Evolutionary conservation across 2,329 filamentous ascomycete genomes (phyloP).

Genomic region (Colletotrichum echinochloae): DNA sequence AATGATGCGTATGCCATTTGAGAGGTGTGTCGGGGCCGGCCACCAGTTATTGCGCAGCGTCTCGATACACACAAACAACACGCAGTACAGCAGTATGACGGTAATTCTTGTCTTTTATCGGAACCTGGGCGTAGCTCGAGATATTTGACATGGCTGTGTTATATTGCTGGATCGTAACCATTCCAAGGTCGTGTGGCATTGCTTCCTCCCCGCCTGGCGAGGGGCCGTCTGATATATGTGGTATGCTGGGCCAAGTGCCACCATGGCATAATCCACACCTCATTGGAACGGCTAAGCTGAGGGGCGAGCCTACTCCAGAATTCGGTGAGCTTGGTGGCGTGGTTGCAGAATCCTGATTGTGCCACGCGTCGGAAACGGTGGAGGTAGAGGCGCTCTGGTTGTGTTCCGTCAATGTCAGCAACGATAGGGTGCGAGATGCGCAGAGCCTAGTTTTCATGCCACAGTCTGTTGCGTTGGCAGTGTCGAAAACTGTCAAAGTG

Average conservation of each 20-base stretch:
- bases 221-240: slow-evolving; percentile 43
- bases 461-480: too few relatives aligned
- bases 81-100: slow-evolving; percentile 49
- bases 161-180: slow-evolving; percentile 55
- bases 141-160: slow-evolving; percentile 51
- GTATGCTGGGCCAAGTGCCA: slow-evolving; percentile 50
- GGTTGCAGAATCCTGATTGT: slow-evolving; percentile 46
- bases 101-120: slow-evolving; percentile 44
- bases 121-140: slow-evolving; percentile 23
- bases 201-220: slow-evolving; percentile 34
- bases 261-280: slow-evolving; percentile 50
- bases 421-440: slow-evolving; percentile 48
- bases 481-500: too few relatives aligned
- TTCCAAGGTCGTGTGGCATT: slow-evolving; percentile 47
- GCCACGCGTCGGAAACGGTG: slow-evolving; percentile 50
- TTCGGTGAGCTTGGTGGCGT: slow-evolving; percentile 45
- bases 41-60: slow-evolving; percentile 45
- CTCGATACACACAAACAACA: slow-evolving; percentile 49
- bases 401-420: slow-evolving; percentile 52
- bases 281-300: slow-evolving; percentile 47
- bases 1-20: slow-evolving; percentile 49
- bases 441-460: slow-evolving; percentile 11
- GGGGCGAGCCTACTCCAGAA: slow-evolving; percentile 50
- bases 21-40: slow-evolving; percentile 46
- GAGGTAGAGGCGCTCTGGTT: slow-evolving; percentile 51